Conservation (phyloP, 2,329 filamentous ascomycete genomes). For the Hypoxylon sp. region DNA sequence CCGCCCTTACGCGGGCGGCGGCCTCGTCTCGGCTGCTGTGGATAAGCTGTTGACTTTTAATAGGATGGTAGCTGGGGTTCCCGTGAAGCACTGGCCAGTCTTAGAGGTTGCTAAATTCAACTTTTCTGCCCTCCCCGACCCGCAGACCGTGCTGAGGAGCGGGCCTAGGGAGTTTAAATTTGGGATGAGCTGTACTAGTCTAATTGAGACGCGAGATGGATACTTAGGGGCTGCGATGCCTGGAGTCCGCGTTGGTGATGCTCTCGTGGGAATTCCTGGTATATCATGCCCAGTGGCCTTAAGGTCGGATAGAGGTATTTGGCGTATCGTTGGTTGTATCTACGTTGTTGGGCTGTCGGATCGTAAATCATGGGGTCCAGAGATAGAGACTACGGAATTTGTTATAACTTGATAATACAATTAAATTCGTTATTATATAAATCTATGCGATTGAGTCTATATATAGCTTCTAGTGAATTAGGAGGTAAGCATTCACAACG, state of each 20-base stretch:
- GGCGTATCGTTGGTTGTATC: constrained; percentile 9
- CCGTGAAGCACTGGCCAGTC: constrained; percentile 17
- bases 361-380: constrained; percentile 6
- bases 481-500: constrained; percentile 6
- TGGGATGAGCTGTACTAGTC: constrained; percentile 11
- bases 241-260: constrained; percentile 3
- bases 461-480: neutral
- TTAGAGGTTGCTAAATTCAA: constrained; percentile 13
- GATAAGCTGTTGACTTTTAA: constrained; percentile 15
- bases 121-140: constrained; percentile 12
- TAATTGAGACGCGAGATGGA: constrained; percentile 14
- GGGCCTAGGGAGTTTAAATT: constrained; percentile 7
- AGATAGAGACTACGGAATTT: constrained; percentile 1
- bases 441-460: neutral
- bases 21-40: neutral
- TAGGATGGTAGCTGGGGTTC: neutral
- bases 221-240: constrained; percentile 13
- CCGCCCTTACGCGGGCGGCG: constrained; percentile 6
- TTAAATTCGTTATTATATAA: neutral
- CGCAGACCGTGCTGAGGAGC: constrained; percentile 8
- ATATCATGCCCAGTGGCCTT: constrained; percentile 1
- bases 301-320: neutral
- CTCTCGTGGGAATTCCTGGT: constrained; percentile 14
- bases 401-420: neutral
- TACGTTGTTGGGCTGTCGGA: constrained; percentile 12